Evolutionary conservation across 176 grass and related monocot species (phyloP), one percentile per base, ranked within the genome.

Genomic region (Raddia distichophylla): DNA sequence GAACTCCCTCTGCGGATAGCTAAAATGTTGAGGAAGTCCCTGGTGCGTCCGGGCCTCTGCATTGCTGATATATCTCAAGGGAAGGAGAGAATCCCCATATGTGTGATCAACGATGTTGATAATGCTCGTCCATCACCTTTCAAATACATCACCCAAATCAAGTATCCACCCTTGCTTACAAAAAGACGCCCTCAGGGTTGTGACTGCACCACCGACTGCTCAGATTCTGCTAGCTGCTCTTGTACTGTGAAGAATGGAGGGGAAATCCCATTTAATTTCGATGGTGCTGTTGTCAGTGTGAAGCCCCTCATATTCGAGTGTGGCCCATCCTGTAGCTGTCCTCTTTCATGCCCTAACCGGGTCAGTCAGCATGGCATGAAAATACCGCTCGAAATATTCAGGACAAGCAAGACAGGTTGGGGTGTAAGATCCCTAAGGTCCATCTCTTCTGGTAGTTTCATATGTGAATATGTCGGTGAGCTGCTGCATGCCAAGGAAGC

Each of bases 381-480:
- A 79, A 86, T 94, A 78, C 85, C 76, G 18, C 69, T 97, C 5
- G 91, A 94, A 74, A 83, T 97, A 60, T 97, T 94, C 82, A 92
- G 84, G 61, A 97, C 89, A 48, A 58, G 51, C 19, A 80, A 73
- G 44, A 91, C 60, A 74, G 94, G 91, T 22, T 94, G 91, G 91
- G 94, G 94, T 2, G 91, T 97, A 63, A 83, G 94, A 80, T 97
- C 91, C 42, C 35, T 97, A 61, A 82, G 77, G 40, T 94, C 91
- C 17, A 97, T 97, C 54, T 63, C 87, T 54, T 84, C 94, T 20
- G 91, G 94, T 15, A 92, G 94, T 53, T 97, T 94, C 51, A 67
- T 94, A 61, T 97, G 91, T 7, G 89, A 97, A 81, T 97, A 92
- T 82, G 68, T 88, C 40, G 94, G 94, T n/a, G 85, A 87, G 67